These are phyloP conservation scores for Suillus clintonianus DNA, from an alignment of 768 basidiomycete species.

Conservation along the genomic window DNA sequence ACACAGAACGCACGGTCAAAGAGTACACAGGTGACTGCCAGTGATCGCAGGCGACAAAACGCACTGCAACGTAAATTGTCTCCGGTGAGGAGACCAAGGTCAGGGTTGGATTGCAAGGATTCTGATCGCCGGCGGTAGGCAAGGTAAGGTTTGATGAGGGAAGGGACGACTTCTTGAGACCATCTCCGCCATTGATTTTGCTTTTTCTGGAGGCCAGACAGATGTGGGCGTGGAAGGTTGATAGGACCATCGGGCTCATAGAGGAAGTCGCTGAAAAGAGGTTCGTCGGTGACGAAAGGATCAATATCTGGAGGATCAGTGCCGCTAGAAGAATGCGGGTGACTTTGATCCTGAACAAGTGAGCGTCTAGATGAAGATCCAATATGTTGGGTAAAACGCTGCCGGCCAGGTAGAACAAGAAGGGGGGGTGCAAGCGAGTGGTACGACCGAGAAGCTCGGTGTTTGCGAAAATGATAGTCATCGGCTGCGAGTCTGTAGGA, in stretches of 20 bases:
- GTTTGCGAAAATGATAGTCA: neutral
- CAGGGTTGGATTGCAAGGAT: neutral
- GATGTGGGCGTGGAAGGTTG: neutral
- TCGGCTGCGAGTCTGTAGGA: neutral
- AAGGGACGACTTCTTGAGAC: constrained; percentile 8
- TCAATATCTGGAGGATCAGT: neutral
- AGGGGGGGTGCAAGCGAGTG: neutral
- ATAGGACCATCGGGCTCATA: constrained; percentile 1
- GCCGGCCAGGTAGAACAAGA: constrained; percentile 1
- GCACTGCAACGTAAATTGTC: neutral
- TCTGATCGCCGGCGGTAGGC: neutral
- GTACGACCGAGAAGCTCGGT: neutral
- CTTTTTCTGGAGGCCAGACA: constrained; percentile 2
- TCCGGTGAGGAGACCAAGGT: neutral
- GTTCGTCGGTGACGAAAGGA: neutral
- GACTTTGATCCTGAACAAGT: neutral
- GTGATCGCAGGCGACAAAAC: neutral
- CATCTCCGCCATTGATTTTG: constrained; percentile 7
- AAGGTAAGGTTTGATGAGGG: constrained; percentile 8
- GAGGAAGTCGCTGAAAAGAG: neutral
- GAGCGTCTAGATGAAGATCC: neutral
- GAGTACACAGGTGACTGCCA: constrained; percentile 1
- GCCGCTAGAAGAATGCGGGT: neutral
- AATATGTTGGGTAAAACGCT: constrained; percentile 1
- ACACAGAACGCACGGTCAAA: neutral